Percentiles rank a stretch among this genome's conserved stretches.
These are phyloP conservation scores for Rhodofomes roseus DNA, from an alignment of 1,284 basidiomycete species.

Conservation along the genomic window DNA sequence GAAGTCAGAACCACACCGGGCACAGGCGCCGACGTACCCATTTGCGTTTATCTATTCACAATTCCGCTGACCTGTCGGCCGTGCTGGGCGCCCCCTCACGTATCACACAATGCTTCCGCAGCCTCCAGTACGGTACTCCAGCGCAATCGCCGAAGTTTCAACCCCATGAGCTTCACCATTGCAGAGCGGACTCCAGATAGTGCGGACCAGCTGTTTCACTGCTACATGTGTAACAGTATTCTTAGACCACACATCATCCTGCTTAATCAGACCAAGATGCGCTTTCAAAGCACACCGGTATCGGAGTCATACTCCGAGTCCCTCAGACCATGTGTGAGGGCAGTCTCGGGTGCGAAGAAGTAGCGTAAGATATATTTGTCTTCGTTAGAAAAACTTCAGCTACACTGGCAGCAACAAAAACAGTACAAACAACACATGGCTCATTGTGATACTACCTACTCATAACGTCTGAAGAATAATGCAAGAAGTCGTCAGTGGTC, in stretches of 20 bases:
- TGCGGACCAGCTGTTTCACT: not conserved
- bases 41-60: not conserved
- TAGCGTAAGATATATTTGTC: not conserved
- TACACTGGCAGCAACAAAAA: not conserved
- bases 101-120: not conserved
- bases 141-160: not conserved
- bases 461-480: not conserved
- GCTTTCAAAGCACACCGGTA: not conserved
- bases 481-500: not conserved
- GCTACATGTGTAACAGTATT: not conserved
- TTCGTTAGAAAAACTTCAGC: not conserved
- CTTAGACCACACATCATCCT: not conserved
- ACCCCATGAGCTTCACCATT: not conserved
- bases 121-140: not conserved
- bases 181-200: not conserved
- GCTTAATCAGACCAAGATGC: not conserved
- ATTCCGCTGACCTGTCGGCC: not conserved
- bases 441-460: not conserved
- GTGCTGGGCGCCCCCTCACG: not conserved
- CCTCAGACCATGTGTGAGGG: not conserved
- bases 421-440: not conserved
- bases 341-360: not conserved
- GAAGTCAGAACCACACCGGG: not conserved
- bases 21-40: not conserved
- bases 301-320: not conserved